Base-by-base conservation (phyloP, 352 stramenopile species). In the Pelagophyceae sp. region DNA sequence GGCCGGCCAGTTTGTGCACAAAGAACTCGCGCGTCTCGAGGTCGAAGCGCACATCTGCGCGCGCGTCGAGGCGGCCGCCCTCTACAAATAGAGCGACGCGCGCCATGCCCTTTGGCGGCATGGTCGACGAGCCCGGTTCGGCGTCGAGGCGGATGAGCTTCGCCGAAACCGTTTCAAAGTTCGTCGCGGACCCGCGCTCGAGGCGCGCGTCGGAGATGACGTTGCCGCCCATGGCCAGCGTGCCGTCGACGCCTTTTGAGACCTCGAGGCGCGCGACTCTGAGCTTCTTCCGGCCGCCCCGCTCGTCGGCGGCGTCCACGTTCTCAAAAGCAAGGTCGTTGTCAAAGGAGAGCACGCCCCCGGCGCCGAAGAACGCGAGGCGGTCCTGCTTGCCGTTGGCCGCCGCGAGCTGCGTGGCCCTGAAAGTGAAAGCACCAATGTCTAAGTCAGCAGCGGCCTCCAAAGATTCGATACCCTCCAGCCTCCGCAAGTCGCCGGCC, bases 81-180 rank as follows among this genome's bases (percentile, higher is more conserved):
- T 90, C 38, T 2, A 84, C 89, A 2, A 94, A 82, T 60, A 85
- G 84, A 0, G 85, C 87, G 31, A 84, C 78, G 17, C 60, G 65
- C 33, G 17, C 80, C 77, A 70, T 90, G 86, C 0, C 87, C 83
- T 60, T 80, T 31, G 61, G 61, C 29, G 61, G 61, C 85, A 27
- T 90, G 27, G 92, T 75, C 65, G 82, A 87, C 61, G 90, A 79
- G 19, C 86, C 88, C 0, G 85, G 90, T 19, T 92, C 77, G 65
- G 87, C 89, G 72, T 90, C 72, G 11, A 91, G 83, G n/a, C 88
- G 87, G 76, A 93, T 80, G 77, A 91, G 88, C 54, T 90, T 79
- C 72, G 92, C 88, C 38, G 90, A 90, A 11, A 82, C 84, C 5
- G 82, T 85, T 29, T 89, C 81, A 29, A 92, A 86, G 0, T 77